Evolutionary conservation across 2,329 filamentous ascomycete species (phyloP).

Genomic region (Amauroascus niger): DNA sequence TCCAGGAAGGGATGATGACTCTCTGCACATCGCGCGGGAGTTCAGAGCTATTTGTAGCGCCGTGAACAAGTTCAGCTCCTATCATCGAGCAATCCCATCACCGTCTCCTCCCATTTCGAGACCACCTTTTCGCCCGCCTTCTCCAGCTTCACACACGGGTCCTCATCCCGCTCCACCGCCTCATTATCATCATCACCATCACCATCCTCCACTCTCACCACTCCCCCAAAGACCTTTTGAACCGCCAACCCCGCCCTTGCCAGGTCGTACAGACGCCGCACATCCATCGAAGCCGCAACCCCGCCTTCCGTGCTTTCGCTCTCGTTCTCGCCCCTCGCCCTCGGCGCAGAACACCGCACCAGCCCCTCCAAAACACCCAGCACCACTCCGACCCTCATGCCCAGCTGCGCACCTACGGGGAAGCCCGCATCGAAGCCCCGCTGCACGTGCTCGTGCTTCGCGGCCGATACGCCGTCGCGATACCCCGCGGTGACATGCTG

Average conservation of each 20-base stretch:
- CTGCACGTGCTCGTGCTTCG: conserved; percentile 70
- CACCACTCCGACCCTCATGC: conserved; percentile 61
- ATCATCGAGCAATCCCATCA: conserved; percentile 47
- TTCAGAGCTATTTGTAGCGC: too few relatives aligned
- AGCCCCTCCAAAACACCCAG: conserved; percentile 71
- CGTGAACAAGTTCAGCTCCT: not conserved
- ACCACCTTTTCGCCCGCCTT: conserved; percentile 15
- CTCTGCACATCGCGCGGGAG: too few relatives aligned
- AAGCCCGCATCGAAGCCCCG: conserved; percentile 88
- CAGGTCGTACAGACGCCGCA: conserved; percentile 25
- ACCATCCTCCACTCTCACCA: not conserved
- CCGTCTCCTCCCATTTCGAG: conserved; percentile 16
- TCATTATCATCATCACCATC: too few relatives aligned
- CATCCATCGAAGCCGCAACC: conserved; percentile 15
- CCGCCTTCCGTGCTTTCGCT: not conserved
- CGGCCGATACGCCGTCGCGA: conserved; percentile 69
- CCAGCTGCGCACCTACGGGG: conserved; percentile 69
- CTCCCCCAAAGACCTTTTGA: conserved; percentile 14
- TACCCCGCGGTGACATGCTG: conserved; percentile 81
- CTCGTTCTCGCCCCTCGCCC: conserved; percentile 22
- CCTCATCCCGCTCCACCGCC: not conserved
- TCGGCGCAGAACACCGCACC: conserved; percentile 25
- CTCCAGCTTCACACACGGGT: conserved; percentile 11
- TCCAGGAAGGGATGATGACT: too few relatives aligned
- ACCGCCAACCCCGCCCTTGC: conserved; percentile 17